Conservation (phyloP, 176 grass and related monocot genomes). For the maize (Zea mays) region Zm-B73-REFERENCE-NAM-5.0 NC_050101.1:172219501-172220000, state of each 20-base stretch:
- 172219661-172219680: not conserved
- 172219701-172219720: constrained; percentile 38
- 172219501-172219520: constrained; percentile 30
- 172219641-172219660: not conserved
- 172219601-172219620: constrained; percentile 77
- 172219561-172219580: constrained; percentile 90
- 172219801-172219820: constrained; percentile 16
- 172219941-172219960: too few species aligned
- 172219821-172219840: constrained; percentile 31
- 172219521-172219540: constrained; percentile 37
- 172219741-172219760: constrained; percentile 32
- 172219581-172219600: constrained; percentile 75
- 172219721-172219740: constrained; percentile 36
- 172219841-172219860: constrained; percentile 39
- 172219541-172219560: constrained; percentile 73
- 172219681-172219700: constrained; percentile 30
- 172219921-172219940: too few species aligned
- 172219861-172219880: constrained; percentile 20
- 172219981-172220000: too few species aligned
- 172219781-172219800: not conserved
- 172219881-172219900: too few species aligned
- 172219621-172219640: constrained; percentile 68
- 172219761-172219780: constrained; percentile 49
- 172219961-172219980: too few species aligned
- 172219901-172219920: too few species aligned